These are phyloP conservation scores for Trichoderma arundinaceum DNA, from an alignment of 2,329 filamentous ascomycete genomes.

Conservation along the genomic window DNA sequence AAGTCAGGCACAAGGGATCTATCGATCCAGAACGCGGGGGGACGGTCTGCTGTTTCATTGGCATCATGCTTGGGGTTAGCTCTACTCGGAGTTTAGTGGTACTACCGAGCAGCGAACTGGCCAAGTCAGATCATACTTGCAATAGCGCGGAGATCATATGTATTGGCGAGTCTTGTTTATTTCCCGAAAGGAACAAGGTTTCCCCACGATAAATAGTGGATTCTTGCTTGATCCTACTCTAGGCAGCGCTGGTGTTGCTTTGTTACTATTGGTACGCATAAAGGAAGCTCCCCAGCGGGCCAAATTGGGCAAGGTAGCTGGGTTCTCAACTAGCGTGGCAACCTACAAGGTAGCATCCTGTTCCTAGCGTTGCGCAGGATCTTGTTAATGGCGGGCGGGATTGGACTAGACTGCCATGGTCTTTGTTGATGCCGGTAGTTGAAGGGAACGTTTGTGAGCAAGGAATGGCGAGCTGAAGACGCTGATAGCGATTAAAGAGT, in stretches of 20 bases:
- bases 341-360: slow-evolving; percentile 4
- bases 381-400: neutral
- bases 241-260: slow-evolving; percentile 2
- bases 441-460: neutral
- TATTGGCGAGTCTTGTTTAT: neutral
- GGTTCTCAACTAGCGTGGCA: neutral
- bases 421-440: slow-evolving; percentile 12
- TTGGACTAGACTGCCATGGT: neutral
- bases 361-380: slow-evolving; percentile 4
- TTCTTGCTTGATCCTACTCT: slow-evolving; percentile 13
- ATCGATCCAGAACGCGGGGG: too few species aligned
- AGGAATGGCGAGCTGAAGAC: neutral
- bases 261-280: slow-evolving; percentile 17
- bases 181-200: slow-evolving; percentile 13
- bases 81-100: too few species aligned
- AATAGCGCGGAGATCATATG: too few species aligned
- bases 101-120: too few species aligned
- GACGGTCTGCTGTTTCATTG: too few species aligned
- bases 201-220: slow-evolving; percentile 16
- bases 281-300: slow-evolving; percentile 8
- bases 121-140: too few species aligned
- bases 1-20: too few species aligned
- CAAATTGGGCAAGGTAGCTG: slow-evolving; percentile 2
- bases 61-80: too few species aligned
- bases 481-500: neutral